These are phyloP conservation scores for Solanum dulcamara DNA, from an alignment of 257 asterid genomes.

Conservation along the genomic window DNA sequence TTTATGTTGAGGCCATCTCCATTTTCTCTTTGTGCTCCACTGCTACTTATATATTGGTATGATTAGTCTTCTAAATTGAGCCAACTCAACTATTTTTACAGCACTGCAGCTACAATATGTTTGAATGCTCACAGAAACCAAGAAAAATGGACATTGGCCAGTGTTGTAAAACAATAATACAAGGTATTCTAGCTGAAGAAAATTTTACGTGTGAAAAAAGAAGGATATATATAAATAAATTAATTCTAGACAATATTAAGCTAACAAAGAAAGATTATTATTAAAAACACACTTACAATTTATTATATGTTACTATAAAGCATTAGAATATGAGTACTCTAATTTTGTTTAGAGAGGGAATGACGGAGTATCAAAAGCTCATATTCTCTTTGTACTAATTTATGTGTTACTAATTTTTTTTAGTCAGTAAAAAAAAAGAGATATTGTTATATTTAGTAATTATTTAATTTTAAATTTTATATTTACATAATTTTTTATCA, in stretches of 20 bases:
- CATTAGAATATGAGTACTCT: background rate
- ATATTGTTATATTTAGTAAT: background rate
- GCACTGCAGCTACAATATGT: background rate
- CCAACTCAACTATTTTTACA: background rate
- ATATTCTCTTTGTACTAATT: background rate
- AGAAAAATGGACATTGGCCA: background rate
- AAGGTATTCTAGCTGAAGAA: background rate
- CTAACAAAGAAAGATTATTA: background rate
- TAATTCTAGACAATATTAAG: background rate
- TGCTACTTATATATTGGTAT: background rate
- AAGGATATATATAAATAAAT: background rate
- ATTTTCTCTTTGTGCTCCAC: background rate
- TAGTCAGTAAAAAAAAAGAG: background rate
- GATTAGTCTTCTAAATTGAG: background rate
- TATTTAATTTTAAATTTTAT: background rate
- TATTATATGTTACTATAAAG: background rate
- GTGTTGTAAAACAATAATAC: background rate
- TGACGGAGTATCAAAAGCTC: background rate
- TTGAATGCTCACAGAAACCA: too few species aligned
- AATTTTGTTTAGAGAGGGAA: background rate
- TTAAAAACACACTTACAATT: background rate
- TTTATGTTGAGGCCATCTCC: too few species aligned
- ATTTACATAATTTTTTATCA: background rate
- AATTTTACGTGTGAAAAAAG: background rate
- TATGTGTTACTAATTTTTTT: background rate